phyloP scores from a whole-genome alignment of 2,329 filamentous ascomycete genomes.

The Parastagonospora nodorum region DNA sequence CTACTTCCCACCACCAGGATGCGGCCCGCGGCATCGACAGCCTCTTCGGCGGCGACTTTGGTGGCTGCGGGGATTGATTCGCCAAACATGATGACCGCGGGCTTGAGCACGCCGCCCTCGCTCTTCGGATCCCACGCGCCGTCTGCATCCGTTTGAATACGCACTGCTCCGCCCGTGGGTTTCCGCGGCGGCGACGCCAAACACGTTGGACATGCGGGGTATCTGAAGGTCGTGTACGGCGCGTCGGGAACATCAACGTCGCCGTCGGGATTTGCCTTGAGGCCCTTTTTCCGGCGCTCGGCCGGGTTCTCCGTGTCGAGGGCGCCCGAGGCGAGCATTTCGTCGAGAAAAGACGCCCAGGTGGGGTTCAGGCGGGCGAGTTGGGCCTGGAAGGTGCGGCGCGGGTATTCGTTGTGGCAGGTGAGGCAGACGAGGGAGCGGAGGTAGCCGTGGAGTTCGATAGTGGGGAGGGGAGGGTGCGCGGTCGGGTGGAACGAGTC shows the following conservation, averaged over 20 bases:
- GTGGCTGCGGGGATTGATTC: conserved; percentile 76
- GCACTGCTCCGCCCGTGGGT: conserved; percentile 54
- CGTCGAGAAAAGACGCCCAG: conserved; percentile 77
- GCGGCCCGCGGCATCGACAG: conserved; percentile 73
- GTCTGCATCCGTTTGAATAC: conserved; percentile 74
- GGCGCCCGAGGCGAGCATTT: conserved; percentile 74
- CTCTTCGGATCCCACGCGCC: conserved; percentile 70
- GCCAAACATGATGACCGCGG: conserved; percentile 94
- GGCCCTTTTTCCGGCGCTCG: conserved; percentile 68
- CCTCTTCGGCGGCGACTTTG: conserved; percentile 77
- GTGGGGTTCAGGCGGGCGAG: conserved; percentile 80
- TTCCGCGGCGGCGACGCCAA: conserved; percentile 67
- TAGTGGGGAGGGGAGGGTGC: conserved; percentile 73
- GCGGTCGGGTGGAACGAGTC: conserved; percentile 87
- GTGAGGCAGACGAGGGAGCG: conserved; percentile 79
- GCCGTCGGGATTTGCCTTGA: conserved; percentile 90
- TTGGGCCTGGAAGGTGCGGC: conserved; percentile 75
- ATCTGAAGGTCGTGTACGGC: conserved; percentile 87
- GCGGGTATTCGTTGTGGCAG: conserved; percentile 73
- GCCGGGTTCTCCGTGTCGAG: conserved; percentile 77
- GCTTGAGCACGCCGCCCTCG: conserved; percentile 80
- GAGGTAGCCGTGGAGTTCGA: conserved; percentile 92
- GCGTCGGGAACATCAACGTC: conserved; percentile 89
- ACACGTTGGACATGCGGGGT: conserved; percentile 86
- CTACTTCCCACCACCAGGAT: conserved; percentile 86